A percentile compares a stretch with the other conserved stretches of the same genome.
These are phyloP conservation scores for Morella rubra DNA, from an alignment of 306 rosid genomes.

Conservation along the genomic window DNA sequence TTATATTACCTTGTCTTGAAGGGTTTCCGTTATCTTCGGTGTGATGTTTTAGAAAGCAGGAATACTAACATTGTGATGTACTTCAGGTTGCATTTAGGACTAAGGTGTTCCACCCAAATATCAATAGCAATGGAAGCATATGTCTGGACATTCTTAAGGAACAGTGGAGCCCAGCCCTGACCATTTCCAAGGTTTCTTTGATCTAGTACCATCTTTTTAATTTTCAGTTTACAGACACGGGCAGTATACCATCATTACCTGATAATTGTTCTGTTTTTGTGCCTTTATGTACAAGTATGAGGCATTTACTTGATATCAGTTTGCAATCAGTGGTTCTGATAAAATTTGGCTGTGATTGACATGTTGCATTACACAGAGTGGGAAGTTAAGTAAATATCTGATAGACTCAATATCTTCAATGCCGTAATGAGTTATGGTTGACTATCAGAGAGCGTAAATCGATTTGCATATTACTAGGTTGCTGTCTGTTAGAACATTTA, in stretches of 20 bases:
- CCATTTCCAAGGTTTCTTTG: conserved; percentile 75
- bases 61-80: conserved; percentile 4
- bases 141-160: conserved; percentile 90
- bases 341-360: neutral
- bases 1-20: conserved; percentile 2
- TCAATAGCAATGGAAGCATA: conserved; percentile 84
- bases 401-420: neutral
- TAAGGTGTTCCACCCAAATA: conserved; percentile 93
- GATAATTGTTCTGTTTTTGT: neutral
- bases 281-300: neutral
- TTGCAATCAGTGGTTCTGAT: neutral
- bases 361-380: neutral
- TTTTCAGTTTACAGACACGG: neutral
- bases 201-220: neutral
- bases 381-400: neutral
- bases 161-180: conserved; percentile 89
- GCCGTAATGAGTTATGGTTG: neutral
- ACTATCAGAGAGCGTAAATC: neutral
- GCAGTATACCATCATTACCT: neutral
- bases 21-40: neutral
- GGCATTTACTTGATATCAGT: neutral
- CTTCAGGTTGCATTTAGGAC: conserved; percentile 89
- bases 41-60: neutral
- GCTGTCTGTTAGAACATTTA: neutral
- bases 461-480: neutral